Percentiles rank a stretch among this genome's conserved stretches.
phyloP scores from a whole-genome alignment of 805 yeast species.

The Wickerhamomyces pijperi region DNA sequence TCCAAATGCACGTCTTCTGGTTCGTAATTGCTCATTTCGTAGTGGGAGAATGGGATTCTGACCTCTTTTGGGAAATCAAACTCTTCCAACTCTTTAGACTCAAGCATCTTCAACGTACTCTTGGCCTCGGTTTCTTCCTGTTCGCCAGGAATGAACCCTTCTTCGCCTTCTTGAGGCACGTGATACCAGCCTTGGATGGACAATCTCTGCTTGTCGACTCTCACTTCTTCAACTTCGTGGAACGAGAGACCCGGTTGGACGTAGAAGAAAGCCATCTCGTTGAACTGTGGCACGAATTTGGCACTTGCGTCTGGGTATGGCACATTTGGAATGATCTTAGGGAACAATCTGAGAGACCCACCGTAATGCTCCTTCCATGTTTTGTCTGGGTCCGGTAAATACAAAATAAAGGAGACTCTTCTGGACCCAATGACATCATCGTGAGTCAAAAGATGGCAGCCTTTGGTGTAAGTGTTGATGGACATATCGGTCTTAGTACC shows the following conservation, averaged over 20 bases:
- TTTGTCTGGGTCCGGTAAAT: constrained; percentile 85
- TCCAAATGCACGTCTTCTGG: constrained; percentile 14
- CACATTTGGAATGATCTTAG: constrained; percentile 78
- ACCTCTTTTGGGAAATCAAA: constrained; percentile 70
- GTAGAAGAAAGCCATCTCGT: constrained; percentile 90
- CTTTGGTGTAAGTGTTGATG: constrained; percentile 80
- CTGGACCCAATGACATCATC: constrained; percentile 97
- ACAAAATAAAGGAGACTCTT: constrained; percentile 83
- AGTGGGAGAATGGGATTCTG: constrained; percentile 30
- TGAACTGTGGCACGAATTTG: constrained; percentile 82
- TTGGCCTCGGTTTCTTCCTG: constrained; percentile 66
- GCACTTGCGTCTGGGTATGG: constrained; percentile 68
- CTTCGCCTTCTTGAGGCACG: constrained; percentile 89
- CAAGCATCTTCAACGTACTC: constrained; percentile 71
- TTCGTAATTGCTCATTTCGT: constrained; percentile 24
- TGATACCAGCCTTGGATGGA: constrained; percentile 99
- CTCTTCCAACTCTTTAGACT: constrained; percentile 64
- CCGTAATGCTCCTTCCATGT: constrained; percentile 89
- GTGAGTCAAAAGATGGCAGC: constrained; percentile 89
- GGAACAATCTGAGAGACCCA: constrained; percentile 81
- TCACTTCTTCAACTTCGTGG: constrained; percentile 97
- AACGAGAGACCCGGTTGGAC: constrained; percentile 95
- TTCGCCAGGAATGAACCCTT: constrained; percentile 74
- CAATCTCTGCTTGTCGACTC: constrained; percentile 79
- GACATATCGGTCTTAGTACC: constrained; percentile 91